Base-by-base conservation (phyloP, 257 asterid genomes). In the Catharanthus roseus region DNA sequence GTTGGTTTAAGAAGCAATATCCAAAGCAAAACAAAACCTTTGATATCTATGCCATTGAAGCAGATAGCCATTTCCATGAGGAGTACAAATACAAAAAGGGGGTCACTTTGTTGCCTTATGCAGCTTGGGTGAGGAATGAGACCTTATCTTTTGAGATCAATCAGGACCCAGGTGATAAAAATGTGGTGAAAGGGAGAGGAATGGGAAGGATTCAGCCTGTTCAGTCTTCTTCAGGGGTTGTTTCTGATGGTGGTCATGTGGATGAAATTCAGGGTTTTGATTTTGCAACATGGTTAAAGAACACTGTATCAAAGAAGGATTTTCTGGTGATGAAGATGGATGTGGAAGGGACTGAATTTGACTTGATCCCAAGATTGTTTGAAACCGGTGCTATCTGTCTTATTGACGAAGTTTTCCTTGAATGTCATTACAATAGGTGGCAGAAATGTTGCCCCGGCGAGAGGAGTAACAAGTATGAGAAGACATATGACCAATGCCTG, bases 251-350 rank as follows among this genome's bases (percentile, higher is more conserved):
- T 34, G 84, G 82, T n/a, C 65, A 84, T 31, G 89, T 89, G 38
- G 88, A 93, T 81, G 83, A 82, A 84, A 93, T 91, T 77, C 90
- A 82, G 75, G 99, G 97, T 23, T 93, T 93, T 60, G 96, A 93
- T 75, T 89, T 93, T 78, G 96, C 97, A 10, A 87, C 77, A n/a
- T 93, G 99, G 99, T 79, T 93, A 86, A 91, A 82, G 85, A 81
- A 73, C 29, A 76, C 91, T 0, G 96, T 91, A 12, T 38, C 88
- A 0, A 84, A 83, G 83, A 91, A 70, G 75, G 97, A 91, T 74
- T 93, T 83, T 75, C 97, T 93, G 58, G 97, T 93, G 77, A 89
- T 89, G 97, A 93, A 93, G 87, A 91, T 93, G 97, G 99, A 93
- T 65, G 96, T 93, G 21, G 99, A 91, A 86, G 99, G 99, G 75